A percentile compares a stretch with the other conserved stretches of the same genome.
These are phyloP conservation scores for Cyphellophora attinorum DNA, from an alignment of 2,329 filamentous ascomycete genomes.

Conservation along the genomic window DNA sequence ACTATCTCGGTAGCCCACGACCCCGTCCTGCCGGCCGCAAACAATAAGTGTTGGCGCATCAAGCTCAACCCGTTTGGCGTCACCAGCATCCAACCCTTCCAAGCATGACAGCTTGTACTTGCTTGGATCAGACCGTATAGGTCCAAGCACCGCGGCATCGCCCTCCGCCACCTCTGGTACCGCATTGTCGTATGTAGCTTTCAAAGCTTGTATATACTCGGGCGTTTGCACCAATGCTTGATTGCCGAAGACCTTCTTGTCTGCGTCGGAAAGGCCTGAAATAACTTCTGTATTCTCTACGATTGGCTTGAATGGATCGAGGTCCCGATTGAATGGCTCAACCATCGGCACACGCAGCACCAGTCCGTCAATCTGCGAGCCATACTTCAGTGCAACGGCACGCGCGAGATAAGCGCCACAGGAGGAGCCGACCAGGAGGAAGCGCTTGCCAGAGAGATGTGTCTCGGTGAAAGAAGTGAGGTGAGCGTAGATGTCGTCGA, in stretches of 20 bases:
- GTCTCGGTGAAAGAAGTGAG: constrained; percentile 21
- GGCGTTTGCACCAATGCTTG: constrained; percentile 21
- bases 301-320: constrained; percentile 19
- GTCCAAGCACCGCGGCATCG: constrained; percentile 17
- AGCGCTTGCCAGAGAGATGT: constrained; percentile 17
- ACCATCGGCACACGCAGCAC: constrained; percentile 21
- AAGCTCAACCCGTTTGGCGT: constrained; percentile 13
- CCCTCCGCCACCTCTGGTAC: constrained; percentile 14
- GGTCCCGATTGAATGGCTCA: constrained; percentile 20
- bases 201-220: constrained; percentile 17
- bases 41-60: constrained; percentile 21
- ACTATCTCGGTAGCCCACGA: constrained; percentile 22
- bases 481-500: constrained; percentile 21
- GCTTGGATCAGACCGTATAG: constrained; percentile 20
- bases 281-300: constrained; percentile 19
- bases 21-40: constrained; percentile 21
- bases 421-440: constrained; percentile 21
- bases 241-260: constrained; percentile 18
- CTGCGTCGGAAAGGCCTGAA: constrained; percentile 15
- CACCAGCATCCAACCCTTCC: constrained; percentile 12
- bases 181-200: constrained; percentile 15
- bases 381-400: constrained; percentile 20
- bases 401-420: constrained; percentile 23
- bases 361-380: constrained; percentile 19
- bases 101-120: constrained; percentile 21